phyloP scores from a whole-genome alignment of 768 basidiomycete genomes.

The Auricularia cornea region DNA sequence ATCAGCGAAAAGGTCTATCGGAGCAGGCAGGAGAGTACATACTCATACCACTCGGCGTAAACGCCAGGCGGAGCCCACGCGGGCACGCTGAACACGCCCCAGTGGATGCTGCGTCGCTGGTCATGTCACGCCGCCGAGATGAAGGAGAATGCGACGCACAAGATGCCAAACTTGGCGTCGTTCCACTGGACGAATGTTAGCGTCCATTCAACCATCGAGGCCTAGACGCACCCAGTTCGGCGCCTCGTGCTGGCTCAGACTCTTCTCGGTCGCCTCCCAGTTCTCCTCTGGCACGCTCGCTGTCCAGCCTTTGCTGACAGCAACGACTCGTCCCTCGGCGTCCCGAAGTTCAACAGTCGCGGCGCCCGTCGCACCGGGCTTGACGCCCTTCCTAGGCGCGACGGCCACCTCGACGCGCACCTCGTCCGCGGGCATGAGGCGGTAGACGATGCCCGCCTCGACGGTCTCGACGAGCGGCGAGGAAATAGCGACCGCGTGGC shows the following conservation, averaged over 20 bases:
- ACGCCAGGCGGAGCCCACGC: constrained; percentile 14
- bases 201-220: neutral
- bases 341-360: constrained; percentile 27
- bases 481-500: constrained; percentile 11
- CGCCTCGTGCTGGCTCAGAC: constrained; percentile 39
- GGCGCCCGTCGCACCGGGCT: constrained; percentile 13
- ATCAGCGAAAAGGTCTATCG: neutral
- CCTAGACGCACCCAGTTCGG: constrained; percentile 41
- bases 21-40: constrained; percentile 13
- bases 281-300: constrained; percentile 29
- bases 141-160: constrained; percentile 26
- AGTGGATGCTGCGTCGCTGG: constrained; percentile 35
- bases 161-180: constrained; percentile 48
- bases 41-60: constrained; percentile 55
- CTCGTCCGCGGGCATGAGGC: constrained; percentile 46
- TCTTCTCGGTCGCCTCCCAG: constrained; percentile 31
- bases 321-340: constrained; percentile 25
- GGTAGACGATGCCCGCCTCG: constrained; percentile 30
- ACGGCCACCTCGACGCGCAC: constrained; percentile 41
- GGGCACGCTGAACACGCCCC: constrained; percentile 21
- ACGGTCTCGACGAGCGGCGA: constrained; percentile 31
- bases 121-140: neutral
- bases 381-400: constrained; percentile 16
- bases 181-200: constrained; percentile 30
- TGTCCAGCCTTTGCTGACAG: constrained; percentile 30